These are phyloP conservation scores for Xerocomus potaroensis DNA, from an alignment of 768 basidiomycete species.

Conservation along the genomic window DNA sequence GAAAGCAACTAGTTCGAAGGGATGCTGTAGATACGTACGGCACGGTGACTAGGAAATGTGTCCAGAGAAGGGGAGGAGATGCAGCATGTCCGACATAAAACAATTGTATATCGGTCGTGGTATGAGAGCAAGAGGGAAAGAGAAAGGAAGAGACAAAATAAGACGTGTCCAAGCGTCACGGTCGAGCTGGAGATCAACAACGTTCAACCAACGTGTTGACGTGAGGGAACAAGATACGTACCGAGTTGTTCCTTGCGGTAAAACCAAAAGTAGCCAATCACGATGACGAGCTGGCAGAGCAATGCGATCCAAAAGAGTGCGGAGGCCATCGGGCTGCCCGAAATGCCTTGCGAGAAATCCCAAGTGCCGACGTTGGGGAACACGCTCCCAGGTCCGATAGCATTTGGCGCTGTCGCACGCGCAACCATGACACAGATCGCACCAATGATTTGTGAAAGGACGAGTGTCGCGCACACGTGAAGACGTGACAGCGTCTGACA, in stretches of 20 bases:
- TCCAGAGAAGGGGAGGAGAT: not conserved
- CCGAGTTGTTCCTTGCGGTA: conserved; percentile 92
- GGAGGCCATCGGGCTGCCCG: conserved; percentile 75
- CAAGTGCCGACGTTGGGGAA: conserved; percentile 92
- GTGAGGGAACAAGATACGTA: conserved; percentile 43
- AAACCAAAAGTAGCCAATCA: conserved; percentile 94
- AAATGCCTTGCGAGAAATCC: conserved; percentile 73
- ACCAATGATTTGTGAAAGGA: conserved; percentile 86
- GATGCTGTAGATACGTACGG: not conserved
- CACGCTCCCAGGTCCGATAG: conserved; percentile 83
- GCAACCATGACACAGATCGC: conserved; percentile 90
- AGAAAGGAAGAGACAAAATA: too few relatives aligned
- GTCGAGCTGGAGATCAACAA: conserved; percentile 20
- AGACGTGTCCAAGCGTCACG: too few relatives aligned
- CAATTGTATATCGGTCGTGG: not conserved
- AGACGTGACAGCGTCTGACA: conserved; percentile 78
- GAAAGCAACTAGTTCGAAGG: not conserved
- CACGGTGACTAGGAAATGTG: not conserved
- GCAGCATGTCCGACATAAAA: not conserved
- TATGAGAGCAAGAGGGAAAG: not conserved
- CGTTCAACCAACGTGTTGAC: not conserved
- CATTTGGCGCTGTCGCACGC: conserved; percentile 84
- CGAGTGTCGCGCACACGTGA: conserved; percentile 91
- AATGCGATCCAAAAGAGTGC: conserved; percentile 89
- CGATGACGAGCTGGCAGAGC: conserved; percentile 76